Evolutionary conservation across 2,329 filamentous ascomycete species (phyloP).

Genomic region (Daldinia sp.): DNA sequence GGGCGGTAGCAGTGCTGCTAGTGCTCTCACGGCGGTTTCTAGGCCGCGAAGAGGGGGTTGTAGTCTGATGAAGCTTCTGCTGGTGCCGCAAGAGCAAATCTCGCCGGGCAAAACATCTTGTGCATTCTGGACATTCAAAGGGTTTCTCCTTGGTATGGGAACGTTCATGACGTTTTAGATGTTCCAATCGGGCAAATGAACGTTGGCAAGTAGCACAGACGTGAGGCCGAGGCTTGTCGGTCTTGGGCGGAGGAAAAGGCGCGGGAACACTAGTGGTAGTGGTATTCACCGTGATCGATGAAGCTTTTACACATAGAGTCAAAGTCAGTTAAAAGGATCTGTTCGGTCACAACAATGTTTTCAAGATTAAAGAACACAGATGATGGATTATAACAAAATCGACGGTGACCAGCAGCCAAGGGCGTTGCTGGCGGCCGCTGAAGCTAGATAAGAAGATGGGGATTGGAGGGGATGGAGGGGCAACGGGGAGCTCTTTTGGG

Average conservation of each 20-base stretch:
- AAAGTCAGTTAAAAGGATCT: slow-evolving; percentile 35
- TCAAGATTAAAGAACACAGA: background rate
- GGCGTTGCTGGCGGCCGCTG: slow-evolving; percentile 18
- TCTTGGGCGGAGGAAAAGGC: slow-evolving; percentile 83
- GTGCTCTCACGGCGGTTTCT: slow-evolving; percentile 91
- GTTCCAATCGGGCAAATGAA: slow-evolving; percentile 93
- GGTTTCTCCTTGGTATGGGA: slow-evolving; percentile 82
- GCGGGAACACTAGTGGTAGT: slow-evolving; percentile 38
- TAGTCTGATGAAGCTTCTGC: slow-evolving; percentile 96
- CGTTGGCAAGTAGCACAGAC: slow-evolving; percentile 90
- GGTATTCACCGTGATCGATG: slow-evolving; percentile 53
- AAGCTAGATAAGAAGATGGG: slow-evolving; percentile 24
- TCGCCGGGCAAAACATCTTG: slow-evolving; percentile 91
- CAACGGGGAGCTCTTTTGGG: slow-evolving; percentile 17
- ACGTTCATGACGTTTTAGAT: slow-evolving; percentile 95
- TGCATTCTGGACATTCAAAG: slow-evolving; percentile 95
- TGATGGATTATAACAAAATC: slow-evolving; percentile 8
- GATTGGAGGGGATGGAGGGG: slow-evolving; percentile 28
- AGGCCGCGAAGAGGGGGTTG: slow-evolving; percentile 84
- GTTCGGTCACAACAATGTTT: slow-evolving; percentile 13
- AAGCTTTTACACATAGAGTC: slow-evolving; percentile 37
- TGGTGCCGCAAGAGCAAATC: slow-evolving; percentile 94
- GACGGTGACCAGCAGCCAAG: background rate
- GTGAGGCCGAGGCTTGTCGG: slow-evolving; percentile 95
- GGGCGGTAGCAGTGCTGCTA: slow-evolving; percentile 71